Evolutionary conservation across 73 alveolate species (phyloP), one percentile per base, ranked within the genome.

Genomic region (Vitrella brassicaformis): DNA sequence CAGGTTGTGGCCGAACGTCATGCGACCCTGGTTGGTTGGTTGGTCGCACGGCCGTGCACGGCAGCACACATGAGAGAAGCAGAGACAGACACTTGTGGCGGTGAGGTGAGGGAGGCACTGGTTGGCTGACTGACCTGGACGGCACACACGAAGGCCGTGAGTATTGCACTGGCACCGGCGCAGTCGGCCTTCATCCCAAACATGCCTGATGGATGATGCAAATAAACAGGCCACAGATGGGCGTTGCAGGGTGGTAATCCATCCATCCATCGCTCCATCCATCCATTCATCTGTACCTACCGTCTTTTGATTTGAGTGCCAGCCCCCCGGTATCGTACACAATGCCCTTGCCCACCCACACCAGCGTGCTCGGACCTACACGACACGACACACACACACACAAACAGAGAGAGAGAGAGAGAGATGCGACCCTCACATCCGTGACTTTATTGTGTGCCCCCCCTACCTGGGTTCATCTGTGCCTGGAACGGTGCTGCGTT

Each of bases 161-260:
- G 31, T 28, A 68, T 47, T 0, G 47, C 73, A 4, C 47, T 47
- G 22, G 73, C 47, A 31, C 73, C 73, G 25, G 47, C 73, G 47
- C 30, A 28, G 56, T 68, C 73, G 47, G 47, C 28, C 28, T 68
- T 68, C 73, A 68, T 68, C 47, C 73, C 73, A 18, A 45, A 68
- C 71, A 66, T 66, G 32, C 71, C 32, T 4, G 26, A n/a, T n/a
- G n/a, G n/a, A n/a, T n/a, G n/a, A n/a, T n/a, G n/a, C n/a, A n/a
- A n/a, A n/a, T n/a, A n/a, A n/a, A n/a, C n/a, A n/a, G n/a, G n/a
- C n/a, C n/a, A n/a, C n/a, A n/a, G n/a, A n/a, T n/a, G n/a, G n/a
- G 32, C 65, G 25, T 45, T 8, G 65, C 25, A 10, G 8, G 8
- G 65, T 45, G 65, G 65, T 10, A 45, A 45, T 45, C 8, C 65